These are phyloP conservation scores for Calycina marina DNA, from an alignment of 2,329 filamentous ascomycete species.

Conservation along the genomic window DNA sequence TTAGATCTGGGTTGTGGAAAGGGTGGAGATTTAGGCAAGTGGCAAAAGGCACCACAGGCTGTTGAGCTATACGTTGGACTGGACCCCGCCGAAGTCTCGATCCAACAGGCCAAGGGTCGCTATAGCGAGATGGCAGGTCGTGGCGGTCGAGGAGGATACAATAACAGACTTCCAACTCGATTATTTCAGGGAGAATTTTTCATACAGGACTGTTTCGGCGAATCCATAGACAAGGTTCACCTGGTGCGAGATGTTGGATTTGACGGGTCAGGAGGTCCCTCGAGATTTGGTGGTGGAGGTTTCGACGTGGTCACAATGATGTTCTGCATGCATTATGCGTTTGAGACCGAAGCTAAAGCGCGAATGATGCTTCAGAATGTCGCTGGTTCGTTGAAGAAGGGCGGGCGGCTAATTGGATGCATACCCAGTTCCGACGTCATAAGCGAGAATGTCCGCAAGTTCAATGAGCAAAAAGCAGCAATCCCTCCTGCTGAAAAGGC, in stretches of 20 bases:
- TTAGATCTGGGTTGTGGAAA: conserved; percentile 95
- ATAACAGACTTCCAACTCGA: conserved; percentile 33
- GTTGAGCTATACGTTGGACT: conserved; percentile 91
- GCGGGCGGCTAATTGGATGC: conserved; percentile 83
- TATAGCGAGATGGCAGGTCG: conserved; percentile 58
- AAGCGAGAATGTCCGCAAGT: conserved; percentile 59
- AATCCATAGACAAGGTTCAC: conserved; percentile 66
- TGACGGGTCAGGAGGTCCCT: conserved; percentile 48
- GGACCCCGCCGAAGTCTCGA: conserved; percentile 83
- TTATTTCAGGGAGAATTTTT: conserved; percentile 79
- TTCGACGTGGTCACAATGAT: conserved; percentile 98
- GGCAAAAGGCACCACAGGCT: conserved; percentile 82
- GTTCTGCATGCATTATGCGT: conserved; percentile 99
- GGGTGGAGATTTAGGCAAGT: conserved; percentile 88
- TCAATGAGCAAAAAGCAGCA: conserved; percentile 42
- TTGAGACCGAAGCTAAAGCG: conserved; percentile 82
- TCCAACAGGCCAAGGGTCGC: conserved; percentile 77
- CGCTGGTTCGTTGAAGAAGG: conserved; percentile 78
- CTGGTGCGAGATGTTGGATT: conserved; percentile 82
- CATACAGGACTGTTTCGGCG: conserved; percentile 83
- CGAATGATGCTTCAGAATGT: conserved; percentile 90
- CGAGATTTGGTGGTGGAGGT: conserved; percentile 57
- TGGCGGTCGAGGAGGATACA: conserved; percentile 36
- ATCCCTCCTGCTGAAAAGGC: conserved; percentile 21
- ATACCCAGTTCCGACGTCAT: conserved; percentile 96